Conservation (phyloP, 345 rosid genomes). For the Sapria himalayana region DNA sequence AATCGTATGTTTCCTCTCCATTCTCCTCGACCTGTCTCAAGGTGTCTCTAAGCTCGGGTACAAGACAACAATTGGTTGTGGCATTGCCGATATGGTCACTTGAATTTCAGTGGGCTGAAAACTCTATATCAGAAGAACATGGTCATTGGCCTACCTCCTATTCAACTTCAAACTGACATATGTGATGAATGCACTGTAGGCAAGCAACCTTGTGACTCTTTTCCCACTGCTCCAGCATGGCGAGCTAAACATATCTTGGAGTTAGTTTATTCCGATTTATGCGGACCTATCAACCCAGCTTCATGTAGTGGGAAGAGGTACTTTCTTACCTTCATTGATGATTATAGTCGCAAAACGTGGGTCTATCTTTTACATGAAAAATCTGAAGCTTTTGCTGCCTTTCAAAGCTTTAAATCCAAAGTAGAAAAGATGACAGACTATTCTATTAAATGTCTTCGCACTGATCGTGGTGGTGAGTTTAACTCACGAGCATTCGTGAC, state of each 20-base stretch:
- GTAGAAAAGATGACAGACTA: not conserved
- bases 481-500: not conserved
- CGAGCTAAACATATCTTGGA: not conserved
- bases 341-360: not conserved
- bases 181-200: not conserved
- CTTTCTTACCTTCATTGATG: not conserved
- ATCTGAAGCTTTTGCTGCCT: not conserved
- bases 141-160: not conserved
- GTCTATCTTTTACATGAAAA: not conserved
- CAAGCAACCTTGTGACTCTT: not conserved
- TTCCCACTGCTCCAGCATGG: not conserved
- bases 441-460: not conserved
- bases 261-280: not conserved
- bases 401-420: not conserved
- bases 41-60: no score
- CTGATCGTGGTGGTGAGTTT: not conserved
- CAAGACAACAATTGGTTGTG: not conserved
- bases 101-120: not conserved
- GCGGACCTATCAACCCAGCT: not conserved
- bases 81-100: not conserved
- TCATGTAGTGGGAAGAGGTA: constrained; percentile 1
- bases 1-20: not conserved
- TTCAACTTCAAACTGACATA: not conserved
- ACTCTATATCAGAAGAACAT: not conserved
- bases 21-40: not conserved